A percentile compares a stretch with the other conserved stretches of the same genome.
Evolutionary conservation across 805 yeast species (phyloP).

Genomic region (Ogataea chonburiensis): DNA sequence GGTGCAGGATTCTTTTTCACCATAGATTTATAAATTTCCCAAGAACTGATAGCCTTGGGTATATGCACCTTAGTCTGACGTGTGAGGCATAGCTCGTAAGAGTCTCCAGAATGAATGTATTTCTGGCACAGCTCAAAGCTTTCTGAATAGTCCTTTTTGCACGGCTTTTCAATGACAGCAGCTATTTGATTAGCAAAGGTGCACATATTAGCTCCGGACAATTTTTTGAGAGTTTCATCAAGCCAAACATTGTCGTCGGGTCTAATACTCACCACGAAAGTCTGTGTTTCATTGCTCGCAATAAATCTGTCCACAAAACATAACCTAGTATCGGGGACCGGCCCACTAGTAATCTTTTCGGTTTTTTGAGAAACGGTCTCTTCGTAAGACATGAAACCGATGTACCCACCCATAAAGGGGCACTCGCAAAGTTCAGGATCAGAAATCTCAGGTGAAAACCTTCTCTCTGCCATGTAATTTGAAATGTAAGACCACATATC

Average conservation of each 20-base stretch:
- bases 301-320: constrained; percentile 68
- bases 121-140: constrained; percentile 66
- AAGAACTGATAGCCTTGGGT: constrained; percentile 51
- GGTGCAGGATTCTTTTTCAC: constrained; percentile 86
- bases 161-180: constrained; percentile 46
- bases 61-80: constrained; percentile 63
- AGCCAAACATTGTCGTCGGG: constrained; percentile 42
- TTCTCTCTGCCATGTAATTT: constrained; percentile 41
- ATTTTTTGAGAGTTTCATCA: constrained; percentile 9
- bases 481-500: constrained; percentile 58
- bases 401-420: constrained; percentile 89
- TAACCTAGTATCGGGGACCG: constrained; percentile 71
- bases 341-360: constrained; percentile 37
- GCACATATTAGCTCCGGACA: not conserved
- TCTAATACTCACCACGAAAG: constrained; percentile 54
- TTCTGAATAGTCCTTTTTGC: constrained; percentile 48
- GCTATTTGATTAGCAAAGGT: constrained; percentile 6
- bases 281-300: constrained; percentile 49
- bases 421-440: constrained; percentile 38
- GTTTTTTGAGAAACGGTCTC: constrained; percentile 55
- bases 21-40: constrained; percentile 78
- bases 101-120: constrained; percentile 73
- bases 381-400: constrained; percentile 87
- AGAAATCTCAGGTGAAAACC: constrained; percentile 28
- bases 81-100: constrained; percentile 91